Evolutionary conservation across 257 asterid species (phyloP), one percentile per base, ranked within the genome.

Genomic region (Nicotiana tabacum): DNA sequence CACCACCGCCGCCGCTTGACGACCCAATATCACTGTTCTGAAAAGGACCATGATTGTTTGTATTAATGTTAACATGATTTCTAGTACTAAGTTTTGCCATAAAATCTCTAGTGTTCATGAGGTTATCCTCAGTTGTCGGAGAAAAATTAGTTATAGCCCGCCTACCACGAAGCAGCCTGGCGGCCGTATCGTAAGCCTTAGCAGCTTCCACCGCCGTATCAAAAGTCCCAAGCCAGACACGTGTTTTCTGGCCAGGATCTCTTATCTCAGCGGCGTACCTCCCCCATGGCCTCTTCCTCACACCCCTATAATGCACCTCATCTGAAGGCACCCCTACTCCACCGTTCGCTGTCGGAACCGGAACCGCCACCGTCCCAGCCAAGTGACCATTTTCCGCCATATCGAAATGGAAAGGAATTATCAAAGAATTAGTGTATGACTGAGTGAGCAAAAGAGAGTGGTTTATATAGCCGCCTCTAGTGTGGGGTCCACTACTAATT

Each of bases 191-290:
- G 33, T 82, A 82, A 3, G 84, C 84, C 27, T 35, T 18, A 30
- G 84, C 84, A 29, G 70, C 84, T 16, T 82, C 84, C 12, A 12
- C 48, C 32, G 61, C 60, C 9, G 61, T 48, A 56, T 69, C 70
- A 58, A 82, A 35, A 16, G 84, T 58, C 10, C 84, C 84, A 2
- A 82, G 61, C 72, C 21, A 82, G 15, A 69, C 72, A n/a, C 81
- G 51, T 17, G n/a, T n/a, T 39, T 46, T 70, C 62, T 56, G 17
- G 24, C 48, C 35, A 27, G 84, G 81, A 68, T 82, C 81, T 18
- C 84, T 82, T 70, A 82, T 82, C 62, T 82, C 60, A 15, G 60
- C 69, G 9, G 48, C 80, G 17, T 27, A 82, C 2, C 46, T 32
- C 2, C 81, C 74, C 64, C 72, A 82, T 29, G 62, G 46, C 27